A percentile compares a stretch with the other conserved stretches of the same genome.
These are phyloP conservation scores for Coemansia sp. DNA, from an alignment of 192 early-diverging fungal species.

Conservation along the genomic window DNA sequence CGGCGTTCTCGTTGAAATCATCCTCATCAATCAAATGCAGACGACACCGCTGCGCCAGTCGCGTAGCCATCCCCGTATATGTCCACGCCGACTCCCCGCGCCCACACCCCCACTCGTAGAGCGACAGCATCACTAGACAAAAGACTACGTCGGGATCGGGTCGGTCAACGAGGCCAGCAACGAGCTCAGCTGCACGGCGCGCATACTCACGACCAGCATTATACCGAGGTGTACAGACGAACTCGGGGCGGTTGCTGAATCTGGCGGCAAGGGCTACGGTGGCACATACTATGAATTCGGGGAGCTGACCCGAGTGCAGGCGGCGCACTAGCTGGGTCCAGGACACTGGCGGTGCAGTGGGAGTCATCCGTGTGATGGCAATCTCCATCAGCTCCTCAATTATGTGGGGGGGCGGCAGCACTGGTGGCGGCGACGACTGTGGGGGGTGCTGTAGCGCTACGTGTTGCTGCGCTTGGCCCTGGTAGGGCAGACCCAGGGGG, in stretches of 20 bases:
- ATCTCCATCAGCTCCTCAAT: constrained; percentile 53
- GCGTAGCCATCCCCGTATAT: constrained; percentile 51
- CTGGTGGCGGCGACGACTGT: constrained; percentile 3
- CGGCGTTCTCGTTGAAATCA: constrained; percentile 53
- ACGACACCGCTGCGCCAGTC: constrained; percentile 48
- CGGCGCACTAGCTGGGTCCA: constrained; percentile 29
- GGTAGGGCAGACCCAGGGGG: constrained; percentile 20
- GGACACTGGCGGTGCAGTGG: constrained; percentile 39
- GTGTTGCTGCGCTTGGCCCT: constrained; percentile 3
- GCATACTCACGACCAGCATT: constrained; percentile 51
- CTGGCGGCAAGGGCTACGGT: constrained; percentile 41
- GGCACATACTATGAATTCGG: constrained; percentile 44
- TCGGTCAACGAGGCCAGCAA: constrained; percentile 41
- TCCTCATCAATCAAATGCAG: constrained; percentile 50
- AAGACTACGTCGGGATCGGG: constrained; percentile 50
- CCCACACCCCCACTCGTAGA: constrained; percentile 55
- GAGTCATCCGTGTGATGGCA: constrained; percentile 34
- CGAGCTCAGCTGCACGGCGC: constrained; percentile 48
- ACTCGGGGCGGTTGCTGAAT: constrained; percentile 50
- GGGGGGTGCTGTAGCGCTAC: constrained; percentile 5
- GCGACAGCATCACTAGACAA: constrained; percentile 45
- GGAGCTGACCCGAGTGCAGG: constrained; percentile 42
- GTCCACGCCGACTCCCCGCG: constrained; percentile 56
- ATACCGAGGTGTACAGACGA: constrained; percentile 44
- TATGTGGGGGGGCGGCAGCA: constrained; percentile 31